These are phyloP conservation scores for Fraxinus angustifolia DNA, from an alignment of 305 asterid species.

Conservation along the genomic window DNA sequence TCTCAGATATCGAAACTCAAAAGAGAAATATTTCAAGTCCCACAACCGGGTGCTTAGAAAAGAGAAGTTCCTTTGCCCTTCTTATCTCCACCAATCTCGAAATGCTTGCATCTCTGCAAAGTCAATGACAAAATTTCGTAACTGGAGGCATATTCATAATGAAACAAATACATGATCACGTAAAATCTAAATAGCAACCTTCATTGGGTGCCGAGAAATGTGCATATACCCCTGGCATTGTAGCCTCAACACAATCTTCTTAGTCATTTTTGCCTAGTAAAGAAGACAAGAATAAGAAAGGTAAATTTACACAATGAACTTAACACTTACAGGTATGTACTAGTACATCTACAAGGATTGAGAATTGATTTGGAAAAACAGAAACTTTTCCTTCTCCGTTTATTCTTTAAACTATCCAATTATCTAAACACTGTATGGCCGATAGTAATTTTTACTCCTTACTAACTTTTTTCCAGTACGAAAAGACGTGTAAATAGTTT, in stretches of 20 bases:
- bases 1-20: too few relatives aligned
- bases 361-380: not conserved
- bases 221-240: constrained; percentile 26
- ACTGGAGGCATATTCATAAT: not conserved
- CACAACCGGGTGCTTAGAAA: not conserved
- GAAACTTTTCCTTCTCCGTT: too few relatives aligned
- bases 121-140: not conserved
- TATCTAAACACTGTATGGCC: too few relatives aligned
- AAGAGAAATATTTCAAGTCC: not conserved
- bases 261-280: constrained; percentile 32
- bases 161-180: not conserved
- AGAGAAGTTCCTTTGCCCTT: constrained; percentile 21
- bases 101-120: constrained; percentile 21
- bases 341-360: not conserved
- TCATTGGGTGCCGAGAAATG: constrained; percentile 23
- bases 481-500: not conserved
- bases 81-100: constrained; percentile 20
- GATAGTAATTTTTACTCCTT: not conserved
- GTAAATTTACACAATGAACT: too few relatives aligned
- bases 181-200: constrained; percentile 10
- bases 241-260: constrained; percentile 35
- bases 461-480: not conserved
- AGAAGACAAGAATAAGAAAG: not conserved
- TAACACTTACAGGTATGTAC: too few relatives aligned
- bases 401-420: not conserved